phyloP scores from a whole-genome alignment of 2,329 filamentous ascomycete species.

The Colletotrichum godetiae region DNA sequence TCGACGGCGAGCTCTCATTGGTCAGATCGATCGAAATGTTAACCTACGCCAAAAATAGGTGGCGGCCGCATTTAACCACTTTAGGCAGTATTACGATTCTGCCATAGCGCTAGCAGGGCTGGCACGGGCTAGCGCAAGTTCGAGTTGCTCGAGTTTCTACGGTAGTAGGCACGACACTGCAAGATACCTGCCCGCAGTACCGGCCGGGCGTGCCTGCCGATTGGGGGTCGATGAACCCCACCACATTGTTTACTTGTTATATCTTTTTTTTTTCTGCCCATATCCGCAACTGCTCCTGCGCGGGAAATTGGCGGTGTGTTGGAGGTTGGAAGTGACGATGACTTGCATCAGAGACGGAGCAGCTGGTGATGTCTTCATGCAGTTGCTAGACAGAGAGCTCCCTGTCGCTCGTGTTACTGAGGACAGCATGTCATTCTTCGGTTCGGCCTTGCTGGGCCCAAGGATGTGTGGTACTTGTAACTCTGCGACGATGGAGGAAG shows the following conservation, averaged over 20 bases:
- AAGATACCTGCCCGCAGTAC: constrained; percentile 1
- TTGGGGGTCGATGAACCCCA: constrained; percentile 3
- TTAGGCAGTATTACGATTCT: no score
- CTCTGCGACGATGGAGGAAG: neutral
- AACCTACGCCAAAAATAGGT: no score
- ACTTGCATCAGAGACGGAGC: constrained; percentile 23
- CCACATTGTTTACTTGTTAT: constrained; percentile 10
- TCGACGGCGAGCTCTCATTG: no score
- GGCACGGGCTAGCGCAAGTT: no score
- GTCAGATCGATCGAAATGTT: no score
- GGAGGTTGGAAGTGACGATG: constrained; percentile 21
- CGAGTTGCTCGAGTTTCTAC: no score
- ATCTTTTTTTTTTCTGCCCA: constrained; percentile 1
- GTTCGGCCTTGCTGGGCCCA: neutral
- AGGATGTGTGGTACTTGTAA: neutral
- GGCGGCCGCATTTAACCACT: no score
- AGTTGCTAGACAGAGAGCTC: neutral
- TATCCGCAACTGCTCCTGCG: neutral
- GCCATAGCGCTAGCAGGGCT: no score
- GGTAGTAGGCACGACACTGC: neutral
- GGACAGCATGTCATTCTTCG: neutral
- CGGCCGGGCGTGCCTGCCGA: constrained; percentile 13
- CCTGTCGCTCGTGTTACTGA: neutral
- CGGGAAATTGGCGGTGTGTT: constrained; percentile 21
- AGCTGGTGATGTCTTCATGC: constrained; percentile 16